These are phyloP conservation scores for Sphaerosporella brunnea DNA, from an alignment of 495 filamentous ascomycete species.

Conservation along the genomic window DNA sequence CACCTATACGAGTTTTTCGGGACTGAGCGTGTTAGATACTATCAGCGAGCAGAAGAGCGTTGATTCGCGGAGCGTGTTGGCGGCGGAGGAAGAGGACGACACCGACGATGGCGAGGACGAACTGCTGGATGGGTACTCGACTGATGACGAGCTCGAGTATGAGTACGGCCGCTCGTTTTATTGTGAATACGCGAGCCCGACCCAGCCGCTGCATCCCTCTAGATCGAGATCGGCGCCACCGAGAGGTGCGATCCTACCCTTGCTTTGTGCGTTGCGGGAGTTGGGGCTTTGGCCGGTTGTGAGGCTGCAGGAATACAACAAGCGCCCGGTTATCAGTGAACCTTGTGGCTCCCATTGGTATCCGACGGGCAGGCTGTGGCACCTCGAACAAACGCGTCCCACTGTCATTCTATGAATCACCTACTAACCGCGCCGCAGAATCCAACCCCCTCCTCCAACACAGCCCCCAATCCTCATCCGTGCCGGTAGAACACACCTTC, in stretches of 20 bases:
- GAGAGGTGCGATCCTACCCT: slow-evolving; percentile 7
- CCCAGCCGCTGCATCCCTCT: slow-evolving; percentile 20
- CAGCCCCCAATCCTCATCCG: slow-evolving; percentile 14
- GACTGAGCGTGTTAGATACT: slow-evolving; percentile 21
- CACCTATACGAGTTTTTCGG: slow-evolving; percentile 18
- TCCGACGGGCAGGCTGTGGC: too few species aligned
- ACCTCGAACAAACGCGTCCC: too few species aligned
- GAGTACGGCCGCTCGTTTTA: slow-evolving; percentile 8
- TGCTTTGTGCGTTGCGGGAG: neutral
- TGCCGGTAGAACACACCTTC: slow-evolving; percentile 18
- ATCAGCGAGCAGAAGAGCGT: slow-evolving; percentile 23
- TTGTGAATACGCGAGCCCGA: slow-evolving; percentile 25
- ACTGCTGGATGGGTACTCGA: neutral
- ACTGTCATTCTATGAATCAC: too few species aligned
- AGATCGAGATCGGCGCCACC: slow-evolving; percentile 18
- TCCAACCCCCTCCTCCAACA: slow-evolving; percentile 11
- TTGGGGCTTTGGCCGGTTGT: too few species aligned
- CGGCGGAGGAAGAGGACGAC: slow-evolving; percentile 15
- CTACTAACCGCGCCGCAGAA: too few species aligned
- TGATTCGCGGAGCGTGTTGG: slow-evolving; percentile 3
- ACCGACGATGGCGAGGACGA: slow-evolving; percentile 10
- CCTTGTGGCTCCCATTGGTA: too few species aligned
- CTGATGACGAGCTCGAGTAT: neutral
- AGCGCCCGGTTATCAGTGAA: too few species aligned
- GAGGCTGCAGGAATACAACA: too few species aligned